These are phyloP conservation scores for Pestalotiopsis sp. DNA, from an alignment of 2,329 filamentous ascomycete species.

Conservation along the genomic window DNA sequence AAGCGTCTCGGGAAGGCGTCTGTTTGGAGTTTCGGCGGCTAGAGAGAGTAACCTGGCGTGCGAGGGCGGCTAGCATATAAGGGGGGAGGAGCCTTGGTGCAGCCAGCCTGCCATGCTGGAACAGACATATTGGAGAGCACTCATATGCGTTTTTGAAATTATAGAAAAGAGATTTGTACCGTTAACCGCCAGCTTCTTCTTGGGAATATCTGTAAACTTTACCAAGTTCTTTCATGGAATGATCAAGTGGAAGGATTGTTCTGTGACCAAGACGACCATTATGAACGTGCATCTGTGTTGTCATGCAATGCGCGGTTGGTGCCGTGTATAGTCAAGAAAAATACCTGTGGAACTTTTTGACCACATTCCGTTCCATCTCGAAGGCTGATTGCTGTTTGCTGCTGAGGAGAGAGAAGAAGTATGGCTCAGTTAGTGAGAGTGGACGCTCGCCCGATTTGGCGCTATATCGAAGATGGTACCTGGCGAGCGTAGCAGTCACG, in stretches of 20 bases:
- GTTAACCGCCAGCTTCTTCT: slow-evolving; percentile 33
- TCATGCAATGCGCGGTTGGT: no score
- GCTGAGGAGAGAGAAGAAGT: no score
- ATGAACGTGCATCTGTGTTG: no score
- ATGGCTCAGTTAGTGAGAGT: neutral
- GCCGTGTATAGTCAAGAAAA: no score
- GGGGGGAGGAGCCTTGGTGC: neutral
- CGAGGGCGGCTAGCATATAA: slow-evolving; percentile 34
- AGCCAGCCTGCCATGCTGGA: neutral
- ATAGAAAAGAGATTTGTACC: slow-evolving; percentile 30
- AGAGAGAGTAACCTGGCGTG: slow-evolving; percentile 31
- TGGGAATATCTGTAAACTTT: no score
- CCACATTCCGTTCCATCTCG: no score
- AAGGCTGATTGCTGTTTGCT: no score
- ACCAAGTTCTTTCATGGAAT: no score
- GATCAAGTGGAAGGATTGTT: no score
- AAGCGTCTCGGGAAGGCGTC: slow-evolving; percentile 42
- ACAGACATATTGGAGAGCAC: slow-evolving; percentile 16
- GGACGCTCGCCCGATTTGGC: neutral
- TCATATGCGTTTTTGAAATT: slow-evolving; percentile 25
- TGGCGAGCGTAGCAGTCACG: neutral
- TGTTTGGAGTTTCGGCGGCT: slow-evolving; percentile 50
- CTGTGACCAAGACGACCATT: no score
- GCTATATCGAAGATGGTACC: neutral
- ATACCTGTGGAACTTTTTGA: no score